phyloP scores from a whole-genome alignment of 352 stramenopile genomes.

The Blastocystis sp. region DNA sequence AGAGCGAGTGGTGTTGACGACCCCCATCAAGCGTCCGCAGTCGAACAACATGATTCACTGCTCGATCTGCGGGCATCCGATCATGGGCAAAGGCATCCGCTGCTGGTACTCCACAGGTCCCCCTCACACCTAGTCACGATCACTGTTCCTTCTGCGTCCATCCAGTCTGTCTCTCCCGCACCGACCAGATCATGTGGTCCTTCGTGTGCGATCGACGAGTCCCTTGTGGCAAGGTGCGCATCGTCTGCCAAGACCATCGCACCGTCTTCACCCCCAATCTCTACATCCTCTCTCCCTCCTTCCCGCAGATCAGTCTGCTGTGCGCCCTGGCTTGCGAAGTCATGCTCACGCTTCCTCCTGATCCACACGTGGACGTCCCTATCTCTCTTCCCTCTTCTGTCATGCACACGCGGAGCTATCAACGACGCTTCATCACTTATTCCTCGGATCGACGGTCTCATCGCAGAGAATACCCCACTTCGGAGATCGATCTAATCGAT shows the following conservation, averaged over 20 bases:
- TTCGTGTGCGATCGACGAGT: constrained; percentile 29
- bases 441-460: not conserved
- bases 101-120: not conserved
- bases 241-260: not conserved
- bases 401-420: not conserved
- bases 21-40: not conserved
- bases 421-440: not conserved
- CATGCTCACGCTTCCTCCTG: not conserved
- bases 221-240: not conserved
- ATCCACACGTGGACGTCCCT: not conserved
- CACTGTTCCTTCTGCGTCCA: constrained; percentile 3
- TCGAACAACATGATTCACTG: not conserved
- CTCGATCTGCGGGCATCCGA: not conserved
- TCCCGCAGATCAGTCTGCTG: not conserved
- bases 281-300: not conserved
- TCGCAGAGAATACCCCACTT: too few relatives aligned
- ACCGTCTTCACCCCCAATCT: not conserved
- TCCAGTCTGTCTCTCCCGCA: not conserved
- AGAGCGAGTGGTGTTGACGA: not conserved
- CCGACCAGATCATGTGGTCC: not conserved
- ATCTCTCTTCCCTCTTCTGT: not conserved
- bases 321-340: not conserved
- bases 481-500: not conserved
- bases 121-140: not conserved
- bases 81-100: not conserved